Conservation (phyloP, 176 grass and related monocot species). For the Oryza brachyantha region DNA sequence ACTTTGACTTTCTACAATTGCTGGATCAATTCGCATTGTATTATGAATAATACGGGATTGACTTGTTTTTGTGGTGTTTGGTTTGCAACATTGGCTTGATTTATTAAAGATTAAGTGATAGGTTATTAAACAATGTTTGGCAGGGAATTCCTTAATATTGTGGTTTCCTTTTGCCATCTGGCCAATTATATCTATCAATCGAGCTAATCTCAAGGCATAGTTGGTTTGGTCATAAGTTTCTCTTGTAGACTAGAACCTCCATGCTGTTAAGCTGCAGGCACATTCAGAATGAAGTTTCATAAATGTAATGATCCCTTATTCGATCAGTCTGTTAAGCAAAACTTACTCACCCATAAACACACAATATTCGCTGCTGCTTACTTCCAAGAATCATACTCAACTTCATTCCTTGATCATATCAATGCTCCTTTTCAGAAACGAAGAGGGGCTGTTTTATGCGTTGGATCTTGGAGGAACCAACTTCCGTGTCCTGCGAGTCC, state of each 20-base stretch:
- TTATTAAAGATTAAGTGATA: background rate
- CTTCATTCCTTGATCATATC: constrained; percentile 4
- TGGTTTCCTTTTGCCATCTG: constrained; percentile 1
- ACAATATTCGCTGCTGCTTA: background rate
- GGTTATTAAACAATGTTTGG: background rate
- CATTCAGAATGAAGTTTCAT: background rate
- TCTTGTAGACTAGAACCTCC: background rate
- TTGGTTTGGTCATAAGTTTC: constrained; percentile 6
- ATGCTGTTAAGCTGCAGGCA: background rate
- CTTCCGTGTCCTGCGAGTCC: constrained; percentile 79
- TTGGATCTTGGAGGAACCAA: constrained; percentile 88
- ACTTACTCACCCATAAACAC: background rate
- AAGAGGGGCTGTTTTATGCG: constrained; percentile 73
- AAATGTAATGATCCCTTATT: background rate
- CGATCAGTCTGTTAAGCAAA: background rate
- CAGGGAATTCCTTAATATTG: background rate
- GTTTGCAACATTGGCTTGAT: background rate
- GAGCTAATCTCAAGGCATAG: background rate
- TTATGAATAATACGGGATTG: background rate
- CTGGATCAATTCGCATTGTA: background rate
- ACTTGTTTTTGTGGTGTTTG: background rate
- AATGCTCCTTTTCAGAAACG: constrained; percentile 34
- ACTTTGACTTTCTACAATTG: background rate
- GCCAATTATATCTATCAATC: background rate
- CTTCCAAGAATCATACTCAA: background rate